phyloP scores from a whole-genome alignment of 208 protist genomes.

The Leishmania tarentolae region DNA sequence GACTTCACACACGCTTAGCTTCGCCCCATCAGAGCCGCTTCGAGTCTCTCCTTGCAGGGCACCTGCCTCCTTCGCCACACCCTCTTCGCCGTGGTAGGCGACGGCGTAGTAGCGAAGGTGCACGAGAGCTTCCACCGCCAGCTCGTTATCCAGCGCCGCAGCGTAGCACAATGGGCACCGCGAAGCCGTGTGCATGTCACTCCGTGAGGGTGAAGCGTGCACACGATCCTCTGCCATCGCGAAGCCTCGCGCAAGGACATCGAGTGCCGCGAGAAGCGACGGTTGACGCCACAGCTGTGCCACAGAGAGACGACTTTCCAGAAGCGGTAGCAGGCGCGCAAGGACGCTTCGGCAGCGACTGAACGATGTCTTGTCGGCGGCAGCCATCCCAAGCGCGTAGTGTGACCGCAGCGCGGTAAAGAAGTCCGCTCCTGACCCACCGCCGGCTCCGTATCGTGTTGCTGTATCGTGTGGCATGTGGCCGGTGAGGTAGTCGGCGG shows the following conservation, averaged over 20 bases:
- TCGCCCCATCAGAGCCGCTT: not conserved
- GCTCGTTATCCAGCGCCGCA: conserved; percentile 44
- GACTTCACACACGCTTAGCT: not conserved
- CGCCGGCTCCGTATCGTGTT: not conserved
- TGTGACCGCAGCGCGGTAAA: not conserved
- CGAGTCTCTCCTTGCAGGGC: not conserved
- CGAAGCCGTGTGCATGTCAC: not conserved
- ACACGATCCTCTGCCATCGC: conserved; percentile 25
- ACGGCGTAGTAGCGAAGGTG: conserved; percentile 37
- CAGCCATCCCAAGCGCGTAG: not conserved
- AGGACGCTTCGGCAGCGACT: conserved; percentile 5
- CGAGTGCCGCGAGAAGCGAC: conserved; percentile 52
- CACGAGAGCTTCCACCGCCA: conserved; percentile 40
- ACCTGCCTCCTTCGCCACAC: not conserved
- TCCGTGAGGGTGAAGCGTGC: conserved; percentile 14
- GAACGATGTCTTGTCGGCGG: too few species aligned
- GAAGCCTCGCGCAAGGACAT: conserved; percentile 35
- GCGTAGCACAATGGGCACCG: conserved; percentile 66
- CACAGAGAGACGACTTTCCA: conserved; percentile 25
- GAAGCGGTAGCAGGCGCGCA: conserved; percentile 10
- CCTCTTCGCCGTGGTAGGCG: conserved; percentile 18
- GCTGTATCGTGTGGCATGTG: not conserved
- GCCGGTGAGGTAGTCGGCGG: not conserved
- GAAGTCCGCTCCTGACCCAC: not conserved
- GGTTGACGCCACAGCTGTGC: conserved; percentile 62